Evolutionary conservation across 1,284 basidiomycete species (phyloP).

Genomic region (Takashimella tepidaria): DNA sequence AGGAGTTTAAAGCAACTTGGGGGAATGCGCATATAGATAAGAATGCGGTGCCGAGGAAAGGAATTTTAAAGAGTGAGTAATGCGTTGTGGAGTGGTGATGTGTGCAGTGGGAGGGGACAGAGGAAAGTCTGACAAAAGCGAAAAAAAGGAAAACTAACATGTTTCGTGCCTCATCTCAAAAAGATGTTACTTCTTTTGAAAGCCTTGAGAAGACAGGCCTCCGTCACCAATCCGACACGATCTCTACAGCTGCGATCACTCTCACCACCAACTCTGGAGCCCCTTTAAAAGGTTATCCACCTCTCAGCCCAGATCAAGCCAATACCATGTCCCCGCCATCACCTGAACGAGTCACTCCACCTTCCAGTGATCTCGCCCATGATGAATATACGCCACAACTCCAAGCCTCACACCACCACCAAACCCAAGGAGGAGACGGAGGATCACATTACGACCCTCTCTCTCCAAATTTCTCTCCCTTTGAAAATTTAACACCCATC

Average conservation of each 20-base stretch:
- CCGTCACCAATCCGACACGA: background rate
- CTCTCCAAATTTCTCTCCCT: slow-evolving; percentile 57
- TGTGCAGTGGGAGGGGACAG: slow-evolving; percentile 46
- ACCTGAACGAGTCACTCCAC: background rate
- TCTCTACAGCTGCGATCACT: background rate
- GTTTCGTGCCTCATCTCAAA: too few relatives aligned
- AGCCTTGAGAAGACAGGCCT: background rate
- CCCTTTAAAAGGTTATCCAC: background rate
- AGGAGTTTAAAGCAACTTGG: slow-evolving; percentile 58
- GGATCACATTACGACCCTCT: slow-evolving; percentile 50
- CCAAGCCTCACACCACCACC: slow-evolving; percentile 15
- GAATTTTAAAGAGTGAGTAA: slow-evolving; percentile 81
- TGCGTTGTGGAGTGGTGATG: too few relatives aligned
- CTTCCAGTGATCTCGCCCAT: too few relatives aligned
- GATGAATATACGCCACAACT: slow-evolving; percentile 23
- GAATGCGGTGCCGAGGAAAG: slow-evolving; percentile 63
- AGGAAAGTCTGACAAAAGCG: slow-evolving; percentile 1
- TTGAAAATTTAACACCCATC: slow-evolving; percentile 19
- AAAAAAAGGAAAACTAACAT: slow-evolving; percentile 11
- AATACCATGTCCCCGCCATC: background rate
- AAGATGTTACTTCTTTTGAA: background rate
- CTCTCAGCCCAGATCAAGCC: background rate
- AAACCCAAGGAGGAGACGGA: slow-evolving; percentile 11
- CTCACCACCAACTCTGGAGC: background rate
- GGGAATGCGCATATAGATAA: slow-evolving; percentile 62